phyloP scores from a whole-genome alignment of 345 rosid genomes.

The Psidium guajava region DNA sequence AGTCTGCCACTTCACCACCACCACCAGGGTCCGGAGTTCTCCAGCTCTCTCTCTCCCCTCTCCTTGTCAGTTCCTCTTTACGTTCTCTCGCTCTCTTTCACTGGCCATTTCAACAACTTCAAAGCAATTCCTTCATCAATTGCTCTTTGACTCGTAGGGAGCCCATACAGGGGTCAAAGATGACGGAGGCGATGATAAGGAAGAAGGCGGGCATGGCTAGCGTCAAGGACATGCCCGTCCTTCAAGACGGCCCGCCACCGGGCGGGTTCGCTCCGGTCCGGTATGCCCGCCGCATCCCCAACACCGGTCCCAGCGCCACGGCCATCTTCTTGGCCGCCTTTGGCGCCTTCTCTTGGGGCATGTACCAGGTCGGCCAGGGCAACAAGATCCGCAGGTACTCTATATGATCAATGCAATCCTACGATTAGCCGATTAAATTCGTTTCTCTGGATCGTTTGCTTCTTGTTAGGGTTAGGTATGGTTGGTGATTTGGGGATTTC shows the following conservation, averaged over 20 bases:
- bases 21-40: not conserved
- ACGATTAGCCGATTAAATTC: not conserved
- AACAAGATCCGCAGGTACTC: conserved; percentile 83
- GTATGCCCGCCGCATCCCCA: conserved; percentile 93
- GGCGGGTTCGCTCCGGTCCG: conserved; percentile 93
- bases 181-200: conserved; percentile 96
- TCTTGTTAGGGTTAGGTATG: not conserved
- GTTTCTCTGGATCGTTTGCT: not conserved
- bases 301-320: conserved; percentile 83
- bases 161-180: conserved; percentile 6
- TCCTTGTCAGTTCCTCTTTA: too few relatives aligned
- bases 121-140: not conserved
- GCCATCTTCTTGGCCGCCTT: conserved; percentile 78
- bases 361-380: conserved; percentile 96
- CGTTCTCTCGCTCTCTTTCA: not conserved
- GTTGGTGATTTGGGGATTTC: not conserved
- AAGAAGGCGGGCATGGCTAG: conserved; percentile 99
- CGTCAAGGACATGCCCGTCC: conserved; percentile 92
- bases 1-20: not conserved
- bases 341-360: conserved; percentile 90
- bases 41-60: not conserved
- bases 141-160: not conserved
- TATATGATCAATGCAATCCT: not conserved
- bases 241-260: conserved; percentile 99
- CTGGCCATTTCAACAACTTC: not conserved